Conservation (phyloP, 495 filamentous ascomycete species). For the Penicillium paxilli region DNA sequence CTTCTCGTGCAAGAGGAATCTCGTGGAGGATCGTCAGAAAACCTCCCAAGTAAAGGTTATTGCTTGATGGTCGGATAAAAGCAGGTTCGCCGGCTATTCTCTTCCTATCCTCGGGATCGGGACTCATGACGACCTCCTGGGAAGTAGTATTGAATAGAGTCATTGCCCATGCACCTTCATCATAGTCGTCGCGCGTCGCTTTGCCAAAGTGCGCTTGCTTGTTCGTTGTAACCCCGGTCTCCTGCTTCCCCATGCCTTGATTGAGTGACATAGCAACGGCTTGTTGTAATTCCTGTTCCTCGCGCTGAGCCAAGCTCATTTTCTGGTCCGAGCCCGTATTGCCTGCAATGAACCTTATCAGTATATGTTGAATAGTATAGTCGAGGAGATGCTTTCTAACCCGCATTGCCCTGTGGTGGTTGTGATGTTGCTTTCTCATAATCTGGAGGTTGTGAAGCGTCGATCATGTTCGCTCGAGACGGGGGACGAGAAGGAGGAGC, state of each 20-base stretch:
- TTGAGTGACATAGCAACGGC: conserved; percentile 57
- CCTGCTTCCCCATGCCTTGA: conserved; percentile 50
- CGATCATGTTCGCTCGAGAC: conserved; percentile 57
- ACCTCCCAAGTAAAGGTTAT: conserved; percentile 60
- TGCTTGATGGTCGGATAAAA: conserved; percentile 68
- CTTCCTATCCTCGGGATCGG: conserved; percentile 60
- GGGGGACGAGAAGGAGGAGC: conserved; percentile 68
- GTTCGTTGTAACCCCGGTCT: conserved; percentile 55
- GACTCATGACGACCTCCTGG: conserved; percentile 61
- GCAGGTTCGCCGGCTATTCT: conserved; percentile 59
- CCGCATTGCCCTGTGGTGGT: conserved; percentile 19
- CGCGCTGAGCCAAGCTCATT: conserved; percentile 49
- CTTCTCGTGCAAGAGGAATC: conserved; percentile 78
- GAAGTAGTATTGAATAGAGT: conserved; percentile 54
- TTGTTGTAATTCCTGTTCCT: conserved; percentile 58
- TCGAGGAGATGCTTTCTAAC: conserved; percentile 12
- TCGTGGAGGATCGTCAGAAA: conserved; percentile 78
- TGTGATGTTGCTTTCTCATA: conserved; percentile 6
- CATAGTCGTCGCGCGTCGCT: conserved; percentile 71
- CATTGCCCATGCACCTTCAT: conserved; percentile 76
- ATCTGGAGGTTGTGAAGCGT: conserved; percentile 18
- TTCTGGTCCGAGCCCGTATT: conserved; percentile 43
- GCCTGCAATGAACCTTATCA: conserved; percentile 4
- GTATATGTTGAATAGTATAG: not conserved
- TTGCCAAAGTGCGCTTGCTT: conserved; percentile 62